Evolutionary conservation across 345 rosid genomes (phyloP), one percentile per base, ranked within the genome.

Genomic region (Pugionium cornutum): DNA sequence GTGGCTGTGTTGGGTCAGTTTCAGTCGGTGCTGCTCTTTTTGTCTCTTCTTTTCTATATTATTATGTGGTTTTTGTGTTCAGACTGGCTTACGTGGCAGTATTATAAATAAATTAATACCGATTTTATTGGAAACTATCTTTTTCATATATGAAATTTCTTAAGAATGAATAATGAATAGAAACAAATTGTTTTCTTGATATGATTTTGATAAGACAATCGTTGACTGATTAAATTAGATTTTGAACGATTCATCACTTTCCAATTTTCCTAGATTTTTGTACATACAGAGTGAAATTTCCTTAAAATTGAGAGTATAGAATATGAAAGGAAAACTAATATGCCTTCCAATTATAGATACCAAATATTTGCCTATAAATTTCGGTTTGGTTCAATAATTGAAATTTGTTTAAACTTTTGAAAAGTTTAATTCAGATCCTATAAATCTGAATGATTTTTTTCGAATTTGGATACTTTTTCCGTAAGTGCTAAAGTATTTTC

Each of bases 1-100:
- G 41, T 70, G 61, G 70, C 65, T n/a, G n/a, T 56, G 35, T 62
- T 52, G 72, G 56, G 76, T 53, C 75, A 39, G 62, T 53, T 42
- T 30, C 35, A 28, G 63, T 53, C 75, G 63, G 68, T n/a, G n/a
- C n/a, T 62, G 37, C 63, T 37, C 18, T 4, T 62, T 70, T 61
- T 30, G 10, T n/a, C n/a, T n/a, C n/a, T 9, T 28, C 27, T 51
- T 68, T 31, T 27, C 57, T 9, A 25, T 10, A 40, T 4, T 3
- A 2, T 36, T 2, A 9, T 61, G 53, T 4, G 11, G 4, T 60
- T 62, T 37, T 34, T 53, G 40, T 61, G 44, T 37, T 62, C 27
- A 28, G 39, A 52, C 7, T 39, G 31, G n/a, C n/a, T n/a, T n/a
- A n/a, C n/a, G n/a, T n/a, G n/a, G n/a, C n/a, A n/a, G n/a, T n/a